These are phyloP conservation scores for Acorus calamus DNA, from an alignment of 106 monocot species.

Conservation along the genomic window DNA sequence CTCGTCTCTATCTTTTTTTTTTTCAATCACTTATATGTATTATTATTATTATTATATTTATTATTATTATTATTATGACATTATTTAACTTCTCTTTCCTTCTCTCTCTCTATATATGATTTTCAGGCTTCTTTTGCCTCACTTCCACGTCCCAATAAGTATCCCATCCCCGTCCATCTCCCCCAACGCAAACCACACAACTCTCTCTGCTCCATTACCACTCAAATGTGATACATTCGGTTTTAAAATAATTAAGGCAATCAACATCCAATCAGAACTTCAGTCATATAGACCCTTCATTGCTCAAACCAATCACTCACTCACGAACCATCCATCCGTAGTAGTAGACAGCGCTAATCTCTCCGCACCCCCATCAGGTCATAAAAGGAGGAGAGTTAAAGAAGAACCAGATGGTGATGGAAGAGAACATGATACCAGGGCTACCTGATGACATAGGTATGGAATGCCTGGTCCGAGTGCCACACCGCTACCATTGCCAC, in stretches of 20 bases:
- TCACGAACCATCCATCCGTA: neutral
- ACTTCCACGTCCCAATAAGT: neutral
- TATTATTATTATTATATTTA: no score
- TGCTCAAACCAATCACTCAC: no score
- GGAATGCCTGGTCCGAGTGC: slow-evolving; percentile 36
- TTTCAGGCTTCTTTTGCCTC: neutral
- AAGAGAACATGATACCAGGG: slow-evolving; percentile 24
- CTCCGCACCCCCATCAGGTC: no score
- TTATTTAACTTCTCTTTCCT: neutral
- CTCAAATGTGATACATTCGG: no score
- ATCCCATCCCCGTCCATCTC: neutral
- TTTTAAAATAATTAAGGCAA: no score
- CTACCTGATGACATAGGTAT: slow-evolving; percentile 32
- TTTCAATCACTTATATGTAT: no score
- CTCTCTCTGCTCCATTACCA: no score
- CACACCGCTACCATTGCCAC: slow-evolving; percentile 14
- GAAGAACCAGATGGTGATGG: neutral
- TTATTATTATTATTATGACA: no score
- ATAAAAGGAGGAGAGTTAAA: slow-evolving; percentile 6
- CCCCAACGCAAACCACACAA: neutral
- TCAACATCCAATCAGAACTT: no score
- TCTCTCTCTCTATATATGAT: neutral
- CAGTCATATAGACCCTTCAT: no score
- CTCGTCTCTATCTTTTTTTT: no score
- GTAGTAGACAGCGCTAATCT: no score